Evolutionary conservation across 2,329 filamentous ascomycete genomes (phyloP), one percentile per base, ranked within the genome.

Genomic region (Trichoderma atrobrunneum): DNA sequence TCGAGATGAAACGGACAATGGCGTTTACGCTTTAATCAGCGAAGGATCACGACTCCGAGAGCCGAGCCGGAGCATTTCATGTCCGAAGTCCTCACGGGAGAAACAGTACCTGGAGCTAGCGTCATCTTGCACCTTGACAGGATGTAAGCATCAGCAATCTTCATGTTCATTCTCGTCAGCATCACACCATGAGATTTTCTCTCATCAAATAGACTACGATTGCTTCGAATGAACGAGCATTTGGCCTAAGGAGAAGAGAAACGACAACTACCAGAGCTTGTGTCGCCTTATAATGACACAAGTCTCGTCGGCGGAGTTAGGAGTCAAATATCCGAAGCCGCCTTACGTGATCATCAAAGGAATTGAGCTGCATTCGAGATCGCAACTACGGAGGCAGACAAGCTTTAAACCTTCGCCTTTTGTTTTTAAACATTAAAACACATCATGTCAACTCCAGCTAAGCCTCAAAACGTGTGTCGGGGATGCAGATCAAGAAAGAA

Each of bases 401-500:
- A 30, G 16, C n/a, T n/a, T 21, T 21, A 24, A 34, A 6, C 56
- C 26, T 8, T 28, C 8, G 5, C 48, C 54, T 1, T n/a, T 26
- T 7, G 5, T n/a, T 59, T 28, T 26, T 7, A n/a, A n/a, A 43
- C 10, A 43, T 43, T 28, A 5, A 21, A n/a, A n/a, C 1, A 5
- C 51, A 36, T 16, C 72, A 78, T 77, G 76, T 75, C 76, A 26
- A 73, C 73, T 30, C 67, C 75, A 6, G 75, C 77, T 21, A 78
- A 76, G 32, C 73, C 77, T 12, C 75, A 73, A 24, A 74, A 78
- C 48, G 77, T 78, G 18, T 78, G 77, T 36, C 73, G 71, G 2
- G 76, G 71, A 10, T 78, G 77, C 69, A 76, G 77, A 10, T 74
- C 75, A 10, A 72, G 77, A 21, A 78, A 78, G 67, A 78, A 77